Conservation (phyloP, 352 stramenopile genomes). For the Phytopythium kandeliae region DNA sequence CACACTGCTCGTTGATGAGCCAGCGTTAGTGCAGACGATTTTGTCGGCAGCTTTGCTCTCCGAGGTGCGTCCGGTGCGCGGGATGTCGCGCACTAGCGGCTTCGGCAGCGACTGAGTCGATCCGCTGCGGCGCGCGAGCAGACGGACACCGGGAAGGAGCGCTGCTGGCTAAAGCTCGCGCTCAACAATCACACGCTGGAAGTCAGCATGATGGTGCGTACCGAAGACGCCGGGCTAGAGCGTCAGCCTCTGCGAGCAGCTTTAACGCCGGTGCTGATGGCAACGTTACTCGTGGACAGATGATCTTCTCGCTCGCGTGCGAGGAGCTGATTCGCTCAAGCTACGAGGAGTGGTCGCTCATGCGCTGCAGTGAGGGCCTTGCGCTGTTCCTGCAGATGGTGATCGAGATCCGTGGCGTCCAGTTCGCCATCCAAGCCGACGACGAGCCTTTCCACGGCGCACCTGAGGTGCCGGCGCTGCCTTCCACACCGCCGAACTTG, state of each 20-base stretch:
- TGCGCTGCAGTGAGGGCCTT: slow-evolving; percentile 66
- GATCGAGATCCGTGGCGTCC: slow-evolving; percentile 58
- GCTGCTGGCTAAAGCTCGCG: slow-evolving; percentile 75
- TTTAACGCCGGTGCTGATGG: too few species aligned
- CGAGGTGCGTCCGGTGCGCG: slow-evolving; percentile 27
- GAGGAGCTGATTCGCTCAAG: slow-evolving; percentile 67
- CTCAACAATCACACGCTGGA: slow-evolving; percentile 79
- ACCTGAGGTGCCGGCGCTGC: slow-evolving; percentile 1
- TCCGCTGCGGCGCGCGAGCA: slow-evolving; percentile 8
- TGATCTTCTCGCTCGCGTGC: slow-evolving; percentile 70
- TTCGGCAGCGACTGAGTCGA: not conserved
- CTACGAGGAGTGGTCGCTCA: slow-evolving; percentile 80
- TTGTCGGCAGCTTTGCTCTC: slow-evolving; percentile 63
- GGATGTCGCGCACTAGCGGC: slow-evolving; percentile 1
- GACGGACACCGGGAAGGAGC: slow-evolving; percentile 56
- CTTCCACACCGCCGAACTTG: slow-evolving; percentile 2
- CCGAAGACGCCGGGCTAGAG: not conserved
- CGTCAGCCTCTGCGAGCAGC: not conserved
- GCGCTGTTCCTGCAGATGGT: slow-evolving; percentile 73
- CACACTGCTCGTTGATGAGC: slow-evolving; percentile 68
- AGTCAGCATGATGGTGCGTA: slow-evolving; percentile 61
- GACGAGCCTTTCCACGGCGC: slow-evolving; percentile 40
- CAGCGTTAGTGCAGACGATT: slow-evolving; percentile 59
- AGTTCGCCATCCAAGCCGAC: slow-evolving; percentile 67
- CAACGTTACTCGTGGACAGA: slow-evolving; percentile 24